Base-by-base conservation (phyloP, 257 asterid species). In the Henckelia pumila region DNA sequence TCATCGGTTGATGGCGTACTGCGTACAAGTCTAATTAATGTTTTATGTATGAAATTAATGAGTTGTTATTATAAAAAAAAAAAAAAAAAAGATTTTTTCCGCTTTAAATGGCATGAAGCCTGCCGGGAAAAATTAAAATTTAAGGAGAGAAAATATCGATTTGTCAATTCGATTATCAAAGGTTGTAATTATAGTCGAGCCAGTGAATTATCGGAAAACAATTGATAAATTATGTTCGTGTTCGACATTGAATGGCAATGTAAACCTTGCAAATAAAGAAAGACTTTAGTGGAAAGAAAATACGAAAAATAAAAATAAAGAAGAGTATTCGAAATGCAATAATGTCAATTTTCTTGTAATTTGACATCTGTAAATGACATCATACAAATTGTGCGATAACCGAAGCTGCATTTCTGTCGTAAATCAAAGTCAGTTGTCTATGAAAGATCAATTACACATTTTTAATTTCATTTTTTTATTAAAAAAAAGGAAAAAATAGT, bases 311-410 rank as follows among this genome's bases (percentile, higher is more conserved):
- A n/a, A n/a, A n/a, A n/a, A n/a, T n/a, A n/a, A n/a, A n/a, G n/a
- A n/a, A n/a, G n/a, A n/a, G n/a, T n/a, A n/a, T 67, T 37, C 4
- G 61, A 71, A 20, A 44, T 61, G 59, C 14, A 66, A 61, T 52
- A 23, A 44, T 40, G 78, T 70, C 72, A 44, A 22, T 13, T 33
- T 60, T 56, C 19, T 53, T 73, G 44, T 67, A 68, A 66, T 55
- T 60, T 40, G 69, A 76, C 56, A 58, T 72, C 9, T 52, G 14
- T 2, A 37, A 11, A 24, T 75, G 82, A 72, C 76, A 76, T 61
- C 59, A 71, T 58, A 17, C n/a, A 59, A 73, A 40, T 58, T 63
- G 66, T 19, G 14, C 10, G 68, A 50, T 68, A 32, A 64, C 63
- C 67, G 68, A 76, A 80, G 68, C 74, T 70, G 61, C 62, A 74